Base-by-base conservation (phyloP, 2,329 filamentous ascomycete species). In the Fusarium ambrosium region DNA sequence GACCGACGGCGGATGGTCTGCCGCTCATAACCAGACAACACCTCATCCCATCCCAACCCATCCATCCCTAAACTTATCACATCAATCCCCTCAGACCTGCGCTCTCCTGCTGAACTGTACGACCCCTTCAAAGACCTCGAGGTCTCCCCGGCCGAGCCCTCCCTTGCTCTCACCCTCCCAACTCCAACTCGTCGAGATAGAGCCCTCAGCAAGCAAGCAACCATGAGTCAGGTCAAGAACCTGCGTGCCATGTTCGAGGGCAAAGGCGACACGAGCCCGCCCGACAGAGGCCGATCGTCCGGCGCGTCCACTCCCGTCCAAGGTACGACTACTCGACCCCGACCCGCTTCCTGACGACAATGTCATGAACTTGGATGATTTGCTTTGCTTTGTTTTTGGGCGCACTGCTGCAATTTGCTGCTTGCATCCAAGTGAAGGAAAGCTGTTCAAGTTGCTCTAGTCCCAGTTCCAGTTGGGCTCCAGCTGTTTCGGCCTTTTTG, bases 211-310 rank as follows among this genome's bases (percentile, higher is more conserved):
- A 53, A 53, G 43, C 43, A 53, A 78, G 83, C 83, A 83, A 85
- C 82, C 79, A 91, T 91, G 89, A 91, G 91, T 80, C 91, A 89
- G 80, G 92, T 94, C 80, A 92, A 88, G 85, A 94, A 93, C 85
- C 90, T 95, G 76, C 89, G 92, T 78, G 93, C 93, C 80, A 94
- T 94, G 89, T 95, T 95, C 82, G 93, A 95, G 87, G 90, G 91
- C 81, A 93, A 91, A 83, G 90, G 88, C 81, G 89, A 90, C 76
- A 86, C 87, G 68, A 92, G 89, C 78, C 89, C 91, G 74, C 90
- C 91, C 18, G 92, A 93, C 73, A 88, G 93, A 85, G 93, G 93
- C 71, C 88, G 93, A 82, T 93, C 92, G 68, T 92, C 92, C 64
- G 90, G 87, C 72, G 83, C 83, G 71, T 84, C 81, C 72, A 83